Conservation (phyloP, 805 yeast genomes). For the Hanseniaspora hatyaiensis region DNA sequence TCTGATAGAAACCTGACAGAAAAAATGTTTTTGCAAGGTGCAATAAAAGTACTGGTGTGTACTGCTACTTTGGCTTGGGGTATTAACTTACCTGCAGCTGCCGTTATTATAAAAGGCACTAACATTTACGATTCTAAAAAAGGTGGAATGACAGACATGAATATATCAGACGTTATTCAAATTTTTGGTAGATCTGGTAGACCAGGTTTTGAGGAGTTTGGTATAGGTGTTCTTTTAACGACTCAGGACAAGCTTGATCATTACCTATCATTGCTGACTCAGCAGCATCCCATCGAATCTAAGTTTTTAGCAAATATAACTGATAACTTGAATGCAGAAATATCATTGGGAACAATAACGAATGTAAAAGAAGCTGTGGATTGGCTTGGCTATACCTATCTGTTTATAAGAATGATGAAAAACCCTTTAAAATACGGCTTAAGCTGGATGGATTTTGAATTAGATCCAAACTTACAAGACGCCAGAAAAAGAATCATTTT, state of each 20-base stretch:
- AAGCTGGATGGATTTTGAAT: slow-evolving; percentile 70
- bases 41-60: slow-evolving; percentile 80
- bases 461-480: slow-evolving; percentile 69
- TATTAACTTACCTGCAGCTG: slow-evolving; percentile 95
- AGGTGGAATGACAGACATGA: slow-evolving; percentile 89
- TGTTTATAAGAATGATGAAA: slow-evolving; percentile 86
- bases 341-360: slow-evolving; percentile 88
- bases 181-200: slow-evolving; percentile 99
- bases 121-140: slow-evolving; percentile 87
- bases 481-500: slow-evolving; percentile 65
- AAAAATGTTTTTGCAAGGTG: slow-evolving; percentile 72
- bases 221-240: slow-evolving; percentile 86
- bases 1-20: slow-evolving; percentile 84
- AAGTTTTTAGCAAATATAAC: slow-evolving; percentile 62
- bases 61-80: slow-evolving; percentile 99
- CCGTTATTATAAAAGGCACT: slow-evolving; percentile 91
- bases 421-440: slow-evolving; percentile 89
- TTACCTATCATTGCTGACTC: slow-evolving; percentile 76
- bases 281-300: slow-evolving; percentile 94
- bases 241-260: slow-evolving; percentile 71
- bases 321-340: slow-evolving; percentile 92
- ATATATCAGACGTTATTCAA: slow-evolving; percentile 93
- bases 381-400: slow-evolving; percentile 96
- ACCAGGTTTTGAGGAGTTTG: slow-evolving; percentile 86
- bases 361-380: slow-evolving; percentile 87